Percentiles rank a stretch among this genome's conserved stretches.
Conservation (phyloP, 352 stramenopile species). For the Phytophthora chlamydospora region DNA sequence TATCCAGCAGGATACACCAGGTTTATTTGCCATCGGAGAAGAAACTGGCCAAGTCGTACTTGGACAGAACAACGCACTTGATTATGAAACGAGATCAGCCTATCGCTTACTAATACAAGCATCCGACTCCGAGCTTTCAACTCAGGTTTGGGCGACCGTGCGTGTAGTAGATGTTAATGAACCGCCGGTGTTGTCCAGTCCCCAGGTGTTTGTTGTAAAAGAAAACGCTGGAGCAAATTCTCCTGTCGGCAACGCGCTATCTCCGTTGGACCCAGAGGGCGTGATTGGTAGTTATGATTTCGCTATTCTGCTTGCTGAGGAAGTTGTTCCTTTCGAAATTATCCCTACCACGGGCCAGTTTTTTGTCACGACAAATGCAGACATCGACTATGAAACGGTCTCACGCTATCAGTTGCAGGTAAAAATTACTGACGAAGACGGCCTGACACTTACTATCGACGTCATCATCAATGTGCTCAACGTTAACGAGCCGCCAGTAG, state of each 20-base stretch:
- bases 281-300: constrained; percentile 10
- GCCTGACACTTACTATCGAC: constrained; percentile 12
- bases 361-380: constrained; percentile 19
- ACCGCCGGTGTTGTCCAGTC: constrained; percentile 20
- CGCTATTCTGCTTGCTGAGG: constrained; percentile 2
- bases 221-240: constrained; percentile 26
- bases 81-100: constrained; percentile 22
- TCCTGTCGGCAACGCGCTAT: constrained; percentile 17
- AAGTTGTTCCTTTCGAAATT: constrained; percentile 16
- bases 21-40: constrained; percentile 22
- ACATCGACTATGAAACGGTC: constrained; percentile 26
- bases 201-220: constrained; percentile 21
- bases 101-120: constrained; percentile 20
- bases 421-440: constrained; percentile 22
- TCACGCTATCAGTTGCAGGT: constrained; percentile 17
- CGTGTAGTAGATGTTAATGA: constrained; percentile 32
- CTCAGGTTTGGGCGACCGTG: constrained; percentile 14
- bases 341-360: constrained; percentile 20
- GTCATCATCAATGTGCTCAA: constrained; percentile 31
- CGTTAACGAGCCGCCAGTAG: constrained; percentile 27
- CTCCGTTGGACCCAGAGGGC: constrained; percentile 28
- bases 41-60: constrained; percentile 22
- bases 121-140: constrained; percentile 18
- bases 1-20: constrained; percentile 16
- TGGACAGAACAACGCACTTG: constrained; percentile 3